Conservation (phyloP, 345 rosid genomes). For the Camelina laxa region DNA sequence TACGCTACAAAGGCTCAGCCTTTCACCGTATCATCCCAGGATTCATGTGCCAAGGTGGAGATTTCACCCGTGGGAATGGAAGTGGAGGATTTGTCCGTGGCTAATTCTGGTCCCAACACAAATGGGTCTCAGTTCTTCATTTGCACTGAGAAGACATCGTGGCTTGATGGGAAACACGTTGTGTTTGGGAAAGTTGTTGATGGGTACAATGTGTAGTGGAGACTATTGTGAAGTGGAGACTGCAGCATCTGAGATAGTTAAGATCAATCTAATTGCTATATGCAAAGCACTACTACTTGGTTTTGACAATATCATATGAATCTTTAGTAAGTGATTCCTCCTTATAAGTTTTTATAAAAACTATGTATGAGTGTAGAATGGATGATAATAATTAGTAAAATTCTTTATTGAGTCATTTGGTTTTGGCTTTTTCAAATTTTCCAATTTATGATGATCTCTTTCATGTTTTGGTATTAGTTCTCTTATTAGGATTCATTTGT, state of each 20-base stretch:
- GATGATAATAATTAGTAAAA: slow-evolving; percentile 1
- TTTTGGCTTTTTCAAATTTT: background rate
- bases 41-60: slow-evolving; percentile 97
- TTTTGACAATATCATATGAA: slow-evolving; percentile 8
- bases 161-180: slow-evolving; percentile 93
- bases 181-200: slow-evolving; percentile 90
- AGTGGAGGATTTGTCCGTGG: slow-evolving; percentile 88
- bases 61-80: slow-evolving; percentile 85
- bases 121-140: slow-evolving; percentile 94
- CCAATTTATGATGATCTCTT: background rate
- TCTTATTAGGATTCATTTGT: background rate
- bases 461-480: background rate
- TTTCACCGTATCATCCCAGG: slow-evolving; percentile 88
- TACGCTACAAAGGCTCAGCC: slow-evolving; percentile 78
- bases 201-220: slow-evolving; percentile 64
- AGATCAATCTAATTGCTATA: background rate
- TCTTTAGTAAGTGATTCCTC: background rate
- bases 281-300: background rate
- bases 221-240: background rate
- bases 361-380: background rate
- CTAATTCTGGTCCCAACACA: slow-evolving; percentile 75
- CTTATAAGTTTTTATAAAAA: background rate
- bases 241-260: background rate
- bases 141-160: slow-evolving; percentile 68
- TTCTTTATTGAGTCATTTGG: background rate